Evolutionary conservation across 331 rosid species (phyloP).

Genomic region (Malus hybrid): DNA sequence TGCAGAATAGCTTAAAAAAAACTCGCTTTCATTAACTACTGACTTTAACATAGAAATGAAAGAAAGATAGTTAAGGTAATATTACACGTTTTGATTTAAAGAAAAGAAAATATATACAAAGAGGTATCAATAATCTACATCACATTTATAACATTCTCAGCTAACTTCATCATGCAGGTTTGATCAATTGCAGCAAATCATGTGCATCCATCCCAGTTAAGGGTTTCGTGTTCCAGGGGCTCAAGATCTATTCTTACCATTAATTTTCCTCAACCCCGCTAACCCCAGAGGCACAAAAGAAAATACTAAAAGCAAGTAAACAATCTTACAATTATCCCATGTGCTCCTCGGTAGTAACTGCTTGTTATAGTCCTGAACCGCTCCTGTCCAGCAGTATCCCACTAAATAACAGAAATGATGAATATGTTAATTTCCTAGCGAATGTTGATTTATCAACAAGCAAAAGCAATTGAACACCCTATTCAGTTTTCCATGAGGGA

Average conservation of each 20-base stretch:
- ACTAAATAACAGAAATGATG: constrained; percentile 32
- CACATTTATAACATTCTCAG: background rate
- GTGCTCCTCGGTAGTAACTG: constrained; percentile 98
- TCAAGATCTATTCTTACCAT: background rate
- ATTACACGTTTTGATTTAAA: background rate
- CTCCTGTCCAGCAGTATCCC: constrained; percentile 99
- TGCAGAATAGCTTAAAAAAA: background rate
- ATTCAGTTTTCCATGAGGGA: background rate
- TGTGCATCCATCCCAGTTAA: background rate
- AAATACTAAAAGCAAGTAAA: background rate
- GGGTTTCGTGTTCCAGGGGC: background rate
- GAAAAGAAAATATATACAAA: background rate
- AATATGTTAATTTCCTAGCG: background rate
- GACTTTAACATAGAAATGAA: background rate
- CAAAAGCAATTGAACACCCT: background rate
- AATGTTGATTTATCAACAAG: background rate
- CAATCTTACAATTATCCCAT: constrained; percentile 80
- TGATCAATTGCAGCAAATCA: background rate
- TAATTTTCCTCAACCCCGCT: background rate
- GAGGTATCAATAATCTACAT: background rate
- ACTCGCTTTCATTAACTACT: background rate
- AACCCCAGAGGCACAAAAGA: background rate
- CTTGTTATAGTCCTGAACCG: constrained; percentile 98
- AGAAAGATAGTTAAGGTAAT: background rate
- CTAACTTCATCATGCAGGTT: background rate